These are phyloP conservation scores for Dimargaris verticillata DNA, from an alignment of 192 early-diverging fungal genomes.

Conservation along the genomic window DNA sequence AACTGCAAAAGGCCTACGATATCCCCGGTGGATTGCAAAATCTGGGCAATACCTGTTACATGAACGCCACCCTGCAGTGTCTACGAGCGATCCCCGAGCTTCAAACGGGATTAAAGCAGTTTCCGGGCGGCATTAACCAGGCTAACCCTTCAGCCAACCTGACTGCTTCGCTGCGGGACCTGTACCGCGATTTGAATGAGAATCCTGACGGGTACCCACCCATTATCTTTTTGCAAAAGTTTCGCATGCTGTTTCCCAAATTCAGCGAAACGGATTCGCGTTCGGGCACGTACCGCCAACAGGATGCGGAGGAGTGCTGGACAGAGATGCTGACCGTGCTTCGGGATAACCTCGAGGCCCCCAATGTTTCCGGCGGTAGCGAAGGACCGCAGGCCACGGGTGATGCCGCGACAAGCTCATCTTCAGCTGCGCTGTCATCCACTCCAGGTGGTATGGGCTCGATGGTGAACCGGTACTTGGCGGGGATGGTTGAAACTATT, in stretches of 20 bases:
- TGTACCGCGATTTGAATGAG: conserved; percentile 54
- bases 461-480: conserved; percentile 67
- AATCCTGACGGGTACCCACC: conserved; percentile 62
- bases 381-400: too few relatives aligned
- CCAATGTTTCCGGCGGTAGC: conserved; percentile 9
- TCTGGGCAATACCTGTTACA: conserved; percentile 81
- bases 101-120: conserved; percentile 37
- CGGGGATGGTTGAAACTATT: conserved; percentile 37
- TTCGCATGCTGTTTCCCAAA: conserved; percentile 69
- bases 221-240: conserved; percentile 54
- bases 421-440: too few relatives aligned
- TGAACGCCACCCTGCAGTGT: conserved; percentile 89
- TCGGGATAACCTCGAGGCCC: conserved; percentile 30
- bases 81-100: conserved; percentile 78
- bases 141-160: conserved; percentile 31
- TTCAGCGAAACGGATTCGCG: conserved; percentile 62
- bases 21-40: conserved; percentile 83
- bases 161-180: conserved; percentile 44
- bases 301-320: conserved; percentile 99
- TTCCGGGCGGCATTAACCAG: conserved; percentile 8
- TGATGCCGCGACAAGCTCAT: too few relatives aligned
- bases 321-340: conserved; percentile 62
- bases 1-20: conserved; percentile 74
- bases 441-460: conserved; percentile 4
- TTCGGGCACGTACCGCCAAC: conserved; percentile 63